phyloP scores from a whole-genome alignment of 169 alveolate genomes.

The Plasmodium adleri region DNA sequence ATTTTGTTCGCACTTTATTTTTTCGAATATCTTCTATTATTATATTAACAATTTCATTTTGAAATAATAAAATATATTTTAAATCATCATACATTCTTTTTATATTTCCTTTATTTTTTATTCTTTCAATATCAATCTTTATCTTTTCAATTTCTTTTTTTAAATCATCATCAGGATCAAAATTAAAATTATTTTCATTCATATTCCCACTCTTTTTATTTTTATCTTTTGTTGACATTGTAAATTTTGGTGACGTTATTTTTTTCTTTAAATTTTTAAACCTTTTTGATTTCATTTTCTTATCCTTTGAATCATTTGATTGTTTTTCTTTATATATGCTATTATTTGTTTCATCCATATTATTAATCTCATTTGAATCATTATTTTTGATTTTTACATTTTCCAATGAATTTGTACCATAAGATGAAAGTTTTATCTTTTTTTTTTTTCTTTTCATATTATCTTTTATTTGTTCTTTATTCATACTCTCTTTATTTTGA shows the following conservation, averaged over 20 bases:
- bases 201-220: not conserved
- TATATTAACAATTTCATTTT: constrained; percentile 59
- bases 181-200: constrained; percentile 30
- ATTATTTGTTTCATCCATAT: too few relatives aligned
- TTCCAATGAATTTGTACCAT: too few relatives aligned
- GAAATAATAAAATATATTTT: constrained; percentile 67
- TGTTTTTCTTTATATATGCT: too few relatives aligned
- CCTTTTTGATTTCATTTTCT: too few relatives aligned
- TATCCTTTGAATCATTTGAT: too few relatives aligned
- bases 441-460: constrained; percentile 23
- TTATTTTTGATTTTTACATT: too few relatives aligned
- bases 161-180: constrained; percentile 70
- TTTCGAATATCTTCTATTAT: constrained; percentile 62
- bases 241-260: not conserved
- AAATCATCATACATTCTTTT: constrained; percentile 72
- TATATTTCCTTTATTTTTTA: constrained; percentile 59
- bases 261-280: not conserved
- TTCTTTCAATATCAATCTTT: constrained; percentile 57
- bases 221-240: not conserved
- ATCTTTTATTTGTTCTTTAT: constrained; percentile 18
- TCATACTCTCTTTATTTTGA: constrained; percentile 8
- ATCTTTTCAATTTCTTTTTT: constrained; percentile 63
- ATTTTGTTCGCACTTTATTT: constrained; percentile 60
- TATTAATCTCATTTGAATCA: too few relatives aligned
- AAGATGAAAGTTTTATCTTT: not conserved